Evolutionary conservation across 176 grass and related monocot genomes (phyloP), one percentile per base, ranked within the genome.

Genomic region (Oryza brachyantha): DNA sequence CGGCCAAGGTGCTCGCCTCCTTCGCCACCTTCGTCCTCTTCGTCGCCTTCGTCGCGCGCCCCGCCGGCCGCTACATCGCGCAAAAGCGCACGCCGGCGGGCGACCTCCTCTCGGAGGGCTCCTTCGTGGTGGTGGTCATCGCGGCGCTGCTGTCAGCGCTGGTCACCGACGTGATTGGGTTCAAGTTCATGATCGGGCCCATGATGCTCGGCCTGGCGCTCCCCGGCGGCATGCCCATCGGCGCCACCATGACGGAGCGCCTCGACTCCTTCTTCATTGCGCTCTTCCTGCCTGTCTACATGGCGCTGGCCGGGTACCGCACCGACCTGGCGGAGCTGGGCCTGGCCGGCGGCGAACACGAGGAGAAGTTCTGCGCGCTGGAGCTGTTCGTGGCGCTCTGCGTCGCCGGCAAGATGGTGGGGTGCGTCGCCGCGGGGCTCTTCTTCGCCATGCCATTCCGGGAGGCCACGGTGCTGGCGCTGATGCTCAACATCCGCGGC

Each of bases 221-320:
- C 45, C 93, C 88, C 2, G 90, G 88, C 4, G 90, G 93, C 65
- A 93, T 97, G 93, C 93, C 93, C 6, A 74, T 97, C 50, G 88
- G 93, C 14, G 86, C 76, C 43, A 97, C 93, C 26, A 71, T 97
- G 83, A 93, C 65, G 25, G 88, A 97, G 73, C 71, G 84, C n/a
- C 72, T 97, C 28, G 93, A 97, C 42, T 90, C 90, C 21, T 86
- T 88, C 73, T 93, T 91, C 86, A 89, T 82, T 57, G 81, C 81
- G 42, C 40, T 97, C 22, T 97, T 93, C 79, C 72, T 93, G 2
- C 90, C 93, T 1, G 68, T 93, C 3, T 97, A 91, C 77, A 79
- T 87, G 37, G 88, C 85, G 65, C 79, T 93, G 2, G 86, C 93
- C 1, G 93, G 90, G 0, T 97, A 93, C 75, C 83, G 93, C 45